Base-by-base conservation (phyloP, 1,284 basidiomycete species). In the Tilletia setariae region DNA sequence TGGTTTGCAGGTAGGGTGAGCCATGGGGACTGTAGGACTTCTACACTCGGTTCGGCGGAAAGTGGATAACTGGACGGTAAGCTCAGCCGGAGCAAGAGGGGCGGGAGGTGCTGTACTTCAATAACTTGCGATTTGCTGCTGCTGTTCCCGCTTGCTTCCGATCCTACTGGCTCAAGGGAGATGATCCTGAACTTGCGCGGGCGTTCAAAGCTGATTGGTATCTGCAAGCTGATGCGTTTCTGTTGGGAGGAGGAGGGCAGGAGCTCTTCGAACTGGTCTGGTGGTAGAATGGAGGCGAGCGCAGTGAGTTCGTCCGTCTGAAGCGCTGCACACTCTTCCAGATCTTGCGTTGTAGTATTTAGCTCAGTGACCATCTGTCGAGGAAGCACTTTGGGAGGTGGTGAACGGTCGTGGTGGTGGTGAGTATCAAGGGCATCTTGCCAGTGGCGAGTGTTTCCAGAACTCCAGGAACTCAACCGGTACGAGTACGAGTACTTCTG, bases 31-130 rank as follows among this genome's bases (percentile, higher is more conserved):
- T 68, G 16, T 21, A 75, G 65, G 7, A 16, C 30, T 43, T 71
- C 64, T 25, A 75, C 28, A 6, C 59, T 51, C 8, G 74, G 74
- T 23, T 69, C 16, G 13, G 64, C 23, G 4, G 69, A 63, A 0
- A 70, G 56, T 19, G 72, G 74, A 44, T 75, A 75, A 9, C 15
- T 53, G 2, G 66, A 77, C 76, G 67, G 72, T 4, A 75, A 68
- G 1, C 65, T 53, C 1, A 74, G 67, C 16, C 65, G 62, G 49
- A 75, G 21, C 1, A 62, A 44, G 13, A 75, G 51, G 8, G 72
- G 74, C 15, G 74, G 63, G 6, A 75, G 67, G 25, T 75, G 70
- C 0, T 63, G 8, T 0, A 75, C 49, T 1, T 70, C 28, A 2
- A 67, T 56, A 0, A 73, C 63, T 69, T 76, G n/a, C 67, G 76